phyloP scores from a whole-genome alignment of 345 rosid species.

The Pelargonium nanum region DNA sequence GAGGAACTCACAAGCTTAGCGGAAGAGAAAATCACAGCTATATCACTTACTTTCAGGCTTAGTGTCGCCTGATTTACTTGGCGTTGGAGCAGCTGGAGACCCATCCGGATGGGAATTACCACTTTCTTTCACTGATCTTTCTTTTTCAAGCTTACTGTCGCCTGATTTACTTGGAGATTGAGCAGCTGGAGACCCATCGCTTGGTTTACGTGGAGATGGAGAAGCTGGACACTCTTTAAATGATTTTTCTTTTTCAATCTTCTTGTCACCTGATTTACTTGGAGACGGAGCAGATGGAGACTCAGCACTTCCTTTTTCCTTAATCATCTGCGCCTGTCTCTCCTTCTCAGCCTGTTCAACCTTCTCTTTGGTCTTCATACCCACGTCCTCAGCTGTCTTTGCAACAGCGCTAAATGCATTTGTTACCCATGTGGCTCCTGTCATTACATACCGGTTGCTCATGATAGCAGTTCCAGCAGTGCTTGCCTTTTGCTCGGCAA shows the following conservation, averaged over 20 bases:
- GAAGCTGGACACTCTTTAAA: no score
- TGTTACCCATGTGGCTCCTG: constrained; percentile 21
- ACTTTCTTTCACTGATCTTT: no score
- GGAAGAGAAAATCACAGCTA: background rate
- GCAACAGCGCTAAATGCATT: constrained; percentile 19
- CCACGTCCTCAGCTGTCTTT: constrained; percentile 27
- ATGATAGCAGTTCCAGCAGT: constrained; percentile 16
- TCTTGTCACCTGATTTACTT: background rate
- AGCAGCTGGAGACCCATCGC: background rate
- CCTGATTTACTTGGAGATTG: background rate
- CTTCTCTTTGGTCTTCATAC: constrained; percentile 24
- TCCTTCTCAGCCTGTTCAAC: constrained; percentile 7
- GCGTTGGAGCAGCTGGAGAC: no score
- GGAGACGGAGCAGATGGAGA: background rate
- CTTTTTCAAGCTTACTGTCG: background rate
- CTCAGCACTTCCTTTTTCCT: background rate
- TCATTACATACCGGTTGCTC: constrained; percentile 16
- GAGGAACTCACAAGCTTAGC: background rate
- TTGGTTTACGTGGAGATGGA: no score
- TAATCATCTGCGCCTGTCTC: constrained; percentile 1
- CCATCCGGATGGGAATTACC: no score
- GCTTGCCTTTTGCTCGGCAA: constrained; percentile 18
- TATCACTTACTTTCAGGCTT: background rate
- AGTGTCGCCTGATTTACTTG: no score
- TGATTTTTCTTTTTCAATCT: no score